Evolutionary conservation across 805 yeast genomes (phyloP).

Genomic region (Sugiyamaella boreocaroliniensis): DNA sequence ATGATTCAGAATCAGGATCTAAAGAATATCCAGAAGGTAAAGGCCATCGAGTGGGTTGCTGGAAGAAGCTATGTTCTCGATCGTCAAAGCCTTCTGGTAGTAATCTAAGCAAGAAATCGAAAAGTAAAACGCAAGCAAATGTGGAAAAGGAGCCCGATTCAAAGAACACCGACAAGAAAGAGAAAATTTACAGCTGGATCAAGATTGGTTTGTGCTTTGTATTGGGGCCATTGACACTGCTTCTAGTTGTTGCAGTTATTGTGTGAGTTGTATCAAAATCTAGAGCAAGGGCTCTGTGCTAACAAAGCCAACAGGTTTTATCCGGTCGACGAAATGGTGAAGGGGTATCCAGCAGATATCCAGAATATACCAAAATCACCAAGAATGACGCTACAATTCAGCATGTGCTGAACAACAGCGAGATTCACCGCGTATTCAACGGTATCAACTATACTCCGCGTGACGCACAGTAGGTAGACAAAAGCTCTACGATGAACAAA

Average conservation of each 20-base stretch:
- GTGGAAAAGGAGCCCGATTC: background rate
- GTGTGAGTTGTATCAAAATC: background rate
- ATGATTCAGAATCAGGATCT: too few species aligned
- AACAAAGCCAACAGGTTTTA: background rate
- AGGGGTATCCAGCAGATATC: background rate
- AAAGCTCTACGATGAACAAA: too few species aligned
- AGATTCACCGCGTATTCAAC: constrained; percentile 38
- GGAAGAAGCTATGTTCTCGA: too few species aligned
- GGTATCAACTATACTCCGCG: constrained; percentile 59
- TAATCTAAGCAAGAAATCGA: background rate
- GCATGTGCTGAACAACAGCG: constrained; percentile 33
- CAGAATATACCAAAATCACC: background rate
- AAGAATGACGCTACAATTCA: constrained; percentile 17
- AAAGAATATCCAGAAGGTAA: too few species aligned
- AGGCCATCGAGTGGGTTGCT: too few species aligned
- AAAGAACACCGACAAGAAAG: background rate
- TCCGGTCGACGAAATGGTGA: background rate
- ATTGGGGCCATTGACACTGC: background rate
- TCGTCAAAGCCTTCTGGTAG: background rate
- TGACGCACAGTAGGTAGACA: constrained; percentile 32
- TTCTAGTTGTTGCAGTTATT: background rate
- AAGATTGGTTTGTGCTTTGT: background rate
- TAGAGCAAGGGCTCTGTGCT: background rate
- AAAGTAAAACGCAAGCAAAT: too few species aligned
- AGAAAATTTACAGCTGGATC: background rate